Evolutionary conservation across 2,329 filamentous ascomycete genomes (phyloP).

Genomic region (Lithohypha guttulata): DNA sequence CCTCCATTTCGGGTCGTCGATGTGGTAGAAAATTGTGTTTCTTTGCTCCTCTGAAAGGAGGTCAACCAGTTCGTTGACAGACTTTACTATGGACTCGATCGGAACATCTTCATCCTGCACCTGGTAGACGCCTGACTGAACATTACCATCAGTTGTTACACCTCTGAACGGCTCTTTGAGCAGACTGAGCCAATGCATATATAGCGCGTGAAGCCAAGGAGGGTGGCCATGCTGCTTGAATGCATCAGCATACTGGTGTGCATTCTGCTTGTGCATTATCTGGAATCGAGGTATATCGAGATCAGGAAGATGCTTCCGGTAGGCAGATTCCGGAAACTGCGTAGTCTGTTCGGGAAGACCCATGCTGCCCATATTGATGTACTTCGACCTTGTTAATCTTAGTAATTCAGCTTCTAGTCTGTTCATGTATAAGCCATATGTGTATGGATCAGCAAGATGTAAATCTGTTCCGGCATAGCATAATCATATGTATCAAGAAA

Average conservation of each 20-base stretch:
- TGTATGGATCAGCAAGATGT: too few species aligned
- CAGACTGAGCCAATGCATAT: conserved; percentile 47
- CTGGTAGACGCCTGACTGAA: conserved; percentile 45
- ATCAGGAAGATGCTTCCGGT: conserved; percentile 53
- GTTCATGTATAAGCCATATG: too few species aligned
- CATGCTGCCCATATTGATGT: too few species aligned
- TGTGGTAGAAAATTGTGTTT: conserved; percentile 44
- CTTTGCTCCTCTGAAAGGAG: conserved; percentile 41
- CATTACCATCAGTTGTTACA: conserved; percentile 54
- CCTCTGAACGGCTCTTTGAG: conserved; percentile 58
- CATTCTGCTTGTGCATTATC: conserved; percentile 51
- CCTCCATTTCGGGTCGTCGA: conserved; percentile 62
- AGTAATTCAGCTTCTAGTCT: too few species aligned
- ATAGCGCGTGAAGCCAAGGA: conserved; percentile 56
- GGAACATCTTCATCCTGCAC: conserved; percentile 55
- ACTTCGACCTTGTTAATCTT: too few species aligned
- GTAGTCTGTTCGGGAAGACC: conserved; percentile 4
- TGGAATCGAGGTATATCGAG: conserved; percentile 51
- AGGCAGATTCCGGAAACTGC: conserved; percentile 25
- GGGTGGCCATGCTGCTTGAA: conserved; percentile 51
- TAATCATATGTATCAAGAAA: too few species aligned
- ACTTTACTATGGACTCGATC: conserved; percentile 45
- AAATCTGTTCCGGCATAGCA: too few species aligned
- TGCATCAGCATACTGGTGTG: conserved; percentile 49
- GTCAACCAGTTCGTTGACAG: conserved; percentile 38